Conservation (phyloP, 805 yeast genomes). For the Ogataea sp. region DNA sequence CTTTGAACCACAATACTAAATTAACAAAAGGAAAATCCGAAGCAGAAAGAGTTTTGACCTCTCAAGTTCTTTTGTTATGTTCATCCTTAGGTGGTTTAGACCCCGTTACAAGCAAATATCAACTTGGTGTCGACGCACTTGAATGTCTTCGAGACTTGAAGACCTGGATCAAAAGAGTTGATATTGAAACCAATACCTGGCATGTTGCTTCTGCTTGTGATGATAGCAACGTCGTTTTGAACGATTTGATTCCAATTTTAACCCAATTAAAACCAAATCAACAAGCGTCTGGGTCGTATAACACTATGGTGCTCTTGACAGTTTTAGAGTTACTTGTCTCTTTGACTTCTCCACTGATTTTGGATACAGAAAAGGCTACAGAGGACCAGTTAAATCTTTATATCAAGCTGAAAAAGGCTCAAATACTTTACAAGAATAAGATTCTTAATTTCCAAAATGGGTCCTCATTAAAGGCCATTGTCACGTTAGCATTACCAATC, state of each 20-base stretch:
- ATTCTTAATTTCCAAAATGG: conserved; percentile 54
- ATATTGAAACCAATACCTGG: conserved; percentile 59
- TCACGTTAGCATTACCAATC: conserved; percentile 60
- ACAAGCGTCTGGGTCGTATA: conserved; percentile 26
- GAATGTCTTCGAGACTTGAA: conserved; percentile 84
- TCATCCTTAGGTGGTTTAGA: conserved; percentile 92
- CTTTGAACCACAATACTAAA: background rate
- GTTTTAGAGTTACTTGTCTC: conserved; percentile 75
- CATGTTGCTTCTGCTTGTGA: conserved; percentile 87
- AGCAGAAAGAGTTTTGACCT: conserved; percentile 37
- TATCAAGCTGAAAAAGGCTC: conserved; percentile 57
- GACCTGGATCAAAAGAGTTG: conserved; percentile 80
- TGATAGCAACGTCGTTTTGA: conserved; percentile 62
- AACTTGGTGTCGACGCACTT: conserved; percentile 79
- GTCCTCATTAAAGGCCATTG: conserved; percentile 55
- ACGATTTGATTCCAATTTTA: conserved; percentile 69
- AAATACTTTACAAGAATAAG: conserved; percentile 61
- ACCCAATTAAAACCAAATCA: conserved; percentile 46
- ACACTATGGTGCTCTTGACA: conserved; percentile 60
- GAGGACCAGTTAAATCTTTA: conserved; percentile 49
- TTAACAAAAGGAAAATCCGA: conserved; percentile 1
- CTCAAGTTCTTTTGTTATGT: conserved; percentile 73
- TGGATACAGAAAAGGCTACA: conserved; percentile 50
- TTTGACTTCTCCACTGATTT: conserved; percentile 76
- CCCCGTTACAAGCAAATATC: conserved; percentile 50